phyloP scores from a whole-genome alignment of 257 asterid genomes.

The Gentiana dahurica region DNA sequence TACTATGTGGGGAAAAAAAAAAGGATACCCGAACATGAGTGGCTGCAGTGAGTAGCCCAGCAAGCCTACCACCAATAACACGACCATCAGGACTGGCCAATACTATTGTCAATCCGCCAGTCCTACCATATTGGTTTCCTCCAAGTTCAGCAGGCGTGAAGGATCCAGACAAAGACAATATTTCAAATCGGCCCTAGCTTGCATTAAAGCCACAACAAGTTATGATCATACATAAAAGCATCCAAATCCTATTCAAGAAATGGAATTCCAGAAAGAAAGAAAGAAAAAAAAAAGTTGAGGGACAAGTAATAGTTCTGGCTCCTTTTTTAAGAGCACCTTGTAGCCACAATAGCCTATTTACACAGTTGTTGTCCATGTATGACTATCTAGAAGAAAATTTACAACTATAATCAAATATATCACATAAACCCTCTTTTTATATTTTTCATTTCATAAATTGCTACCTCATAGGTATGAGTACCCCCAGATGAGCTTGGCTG shows the following conservation, averaged over 20 bases:
- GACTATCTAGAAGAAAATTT: too few species aligned
- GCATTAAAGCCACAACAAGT: background rate
- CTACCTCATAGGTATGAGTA: constrained; percentile 73
- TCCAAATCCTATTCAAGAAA: too few species aligned
- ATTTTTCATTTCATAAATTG: background rate
- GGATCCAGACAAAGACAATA: constrained; percentile 62
- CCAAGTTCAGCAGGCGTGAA: constrained; percentile 57
- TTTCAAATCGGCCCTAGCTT: constrained; percentile 57
- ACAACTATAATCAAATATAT: too few species aligned
- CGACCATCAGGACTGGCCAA: constrained; percentile 85
- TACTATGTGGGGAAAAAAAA: background rate
- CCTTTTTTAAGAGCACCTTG: too few species aligned
- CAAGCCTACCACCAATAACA: constrained; percentile 70
- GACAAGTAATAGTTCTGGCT: too few species aligned
- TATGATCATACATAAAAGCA: too few species aligned
- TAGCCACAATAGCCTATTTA: too few species aligned
- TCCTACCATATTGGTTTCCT: constrained; percentile 38
- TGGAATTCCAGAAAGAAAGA: too few species aligned
- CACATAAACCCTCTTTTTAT: too few species aligned
- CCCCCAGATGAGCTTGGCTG: constrained; percentile 78
- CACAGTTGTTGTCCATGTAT: too few species aligned
- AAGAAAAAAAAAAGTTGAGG: too few species aligned
- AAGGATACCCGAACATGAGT: constrained; percentile 53
- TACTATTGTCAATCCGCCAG: constrained; percentile 64
- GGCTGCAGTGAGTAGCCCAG: constrained; percentile 69